Conservation (phyloP, 192 early-diverging fungal species). For the Glomus cerebriforme region DNA sequence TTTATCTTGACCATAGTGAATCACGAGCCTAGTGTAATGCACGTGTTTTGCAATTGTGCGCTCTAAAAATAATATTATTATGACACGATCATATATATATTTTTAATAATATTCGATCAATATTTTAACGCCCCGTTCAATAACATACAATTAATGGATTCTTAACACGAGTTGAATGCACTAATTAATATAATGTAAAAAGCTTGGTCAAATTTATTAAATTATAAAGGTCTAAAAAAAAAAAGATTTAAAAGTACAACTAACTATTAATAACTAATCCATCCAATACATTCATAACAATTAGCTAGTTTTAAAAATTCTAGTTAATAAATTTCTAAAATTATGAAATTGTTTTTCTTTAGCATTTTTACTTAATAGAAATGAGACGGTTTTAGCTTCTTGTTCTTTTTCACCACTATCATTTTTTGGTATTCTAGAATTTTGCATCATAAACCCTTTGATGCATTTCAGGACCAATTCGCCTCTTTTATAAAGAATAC, state of each 20-base stretch:
- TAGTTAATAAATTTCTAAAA: slow-evolving; percentile 46
- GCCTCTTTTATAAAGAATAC: slow-evolving; percentile 48
- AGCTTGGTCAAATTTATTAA: too few species aligned
- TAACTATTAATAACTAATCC: neutral
- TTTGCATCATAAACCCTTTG: slow-evolving; percentile 61
- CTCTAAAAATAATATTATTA: too few species aligned
- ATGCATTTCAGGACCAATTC: slow-evolving; percentile 52
- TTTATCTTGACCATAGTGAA: too few species aligned
- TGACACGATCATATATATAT: too few species aligned
- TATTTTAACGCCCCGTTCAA: too few species aligned
- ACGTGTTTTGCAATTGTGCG: too few species aligned
- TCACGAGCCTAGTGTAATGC: too few species aligned
- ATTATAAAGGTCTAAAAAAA: neutral
- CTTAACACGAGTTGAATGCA: too few species aligned
- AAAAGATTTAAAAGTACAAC: neutral
- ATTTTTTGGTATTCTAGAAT: slow-evolving; percentile 49
- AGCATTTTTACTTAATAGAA: slow-evolving; percentile 50
- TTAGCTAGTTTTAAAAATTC: slow-evolving; percentile 52
- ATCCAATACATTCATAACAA: too few species aligned
- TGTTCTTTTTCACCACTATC: slow-evolving; percentile 45
- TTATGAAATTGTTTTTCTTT: slow-evolving; percentile 48
- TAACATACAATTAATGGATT: too few species aligned
- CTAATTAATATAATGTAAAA: too few species aligned
- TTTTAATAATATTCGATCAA: too few species aligned
- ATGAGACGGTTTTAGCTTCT: slow-evolving; percentile 50